These are phyloP conservation scores for Martiniozyma asiatica DNA, from an alignment of 1,139 yeast genomes.

Conservation along the genomic window DNA sequence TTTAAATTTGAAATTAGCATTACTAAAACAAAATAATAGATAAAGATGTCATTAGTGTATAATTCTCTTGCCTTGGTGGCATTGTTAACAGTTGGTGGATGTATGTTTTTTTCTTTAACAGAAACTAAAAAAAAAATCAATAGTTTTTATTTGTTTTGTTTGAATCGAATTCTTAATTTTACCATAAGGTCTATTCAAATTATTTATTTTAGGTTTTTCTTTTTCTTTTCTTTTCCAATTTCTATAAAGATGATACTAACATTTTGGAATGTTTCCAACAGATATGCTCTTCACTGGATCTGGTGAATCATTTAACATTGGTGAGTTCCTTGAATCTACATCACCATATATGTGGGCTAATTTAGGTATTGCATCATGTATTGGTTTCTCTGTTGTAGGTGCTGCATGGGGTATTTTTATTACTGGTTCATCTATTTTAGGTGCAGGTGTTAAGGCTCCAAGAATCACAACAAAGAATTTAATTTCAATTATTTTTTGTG, in stretches of 20 bases:
- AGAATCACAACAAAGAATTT: slow-evolving; percentile 94
- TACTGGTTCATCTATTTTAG: slow-evolving; percentile 88
- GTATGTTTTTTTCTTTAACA: slow-evolving; percentile 8
- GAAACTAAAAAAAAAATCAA: no score
- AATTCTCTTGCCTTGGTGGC: slow-evolving; percentile 4
- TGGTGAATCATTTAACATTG: slow-evolving; percentile 85
- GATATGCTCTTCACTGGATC: slow-evolving; percentile 84
- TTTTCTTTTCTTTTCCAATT: no score
- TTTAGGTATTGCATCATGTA: slow-evolving; percentile 83
- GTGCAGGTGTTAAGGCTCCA: slow-evolving; percentile 98
- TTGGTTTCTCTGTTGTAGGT: slow-evolving; percentile 90
- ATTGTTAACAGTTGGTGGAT: slow-evolving; percentile 11
- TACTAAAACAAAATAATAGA: no score
- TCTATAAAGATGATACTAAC: slow-evolving; percentile 1
- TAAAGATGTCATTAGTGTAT: no score
- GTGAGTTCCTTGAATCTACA: slow-evolving; percentile 70
- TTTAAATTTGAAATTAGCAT: no score
- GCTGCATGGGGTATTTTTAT: slow-evolving; percentile 99
- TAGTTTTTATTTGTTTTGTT: no score
- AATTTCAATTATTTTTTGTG: slow-evolving; percentile 95
- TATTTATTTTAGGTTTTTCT: no score
- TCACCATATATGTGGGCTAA: slow-evolving; percentile 98
- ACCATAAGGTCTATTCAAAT: no score
- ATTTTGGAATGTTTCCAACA: no score
- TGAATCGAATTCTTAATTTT: no score